Conservation (phyloP, 2,329 filamentous ascomycete genomes). For the Dactylonectria macrodidyma region DNA sequence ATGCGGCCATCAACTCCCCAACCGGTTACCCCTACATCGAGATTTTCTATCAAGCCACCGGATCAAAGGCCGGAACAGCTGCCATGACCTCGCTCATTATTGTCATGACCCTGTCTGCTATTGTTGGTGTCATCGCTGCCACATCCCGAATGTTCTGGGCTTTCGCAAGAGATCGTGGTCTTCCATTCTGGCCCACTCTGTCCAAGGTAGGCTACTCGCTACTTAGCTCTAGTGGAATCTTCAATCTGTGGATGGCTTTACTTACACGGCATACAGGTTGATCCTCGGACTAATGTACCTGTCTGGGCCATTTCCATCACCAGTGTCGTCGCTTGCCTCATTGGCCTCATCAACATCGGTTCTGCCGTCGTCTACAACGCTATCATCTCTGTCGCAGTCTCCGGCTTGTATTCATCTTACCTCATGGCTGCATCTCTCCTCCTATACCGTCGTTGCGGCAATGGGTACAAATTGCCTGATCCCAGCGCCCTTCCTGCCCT, state of each 20-base stretch:
- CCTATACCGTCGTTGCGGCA: constrained; percentile 43
- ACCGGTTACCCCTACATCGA: constrained; percentile 45
- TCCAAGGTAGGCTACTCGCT: constrained; percentile 28
- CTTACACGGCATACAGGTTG: constrained; percentile 33
- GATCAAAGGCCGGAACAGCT: constrained; percentile 36
- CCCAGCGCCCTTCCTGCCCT: constrained; percentile 37
- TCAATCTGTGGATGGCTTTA: fast-evolving
- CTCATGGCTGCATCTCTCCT: constrained; percentile 41
- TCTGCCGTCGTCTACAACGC: constrained; percentile 43
- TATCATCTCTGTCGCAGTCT: constrained; percentile 41
- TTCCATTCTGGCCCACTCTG: constrained; percentile 39
- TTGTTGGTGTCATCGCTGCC: constrained; percentile 44
- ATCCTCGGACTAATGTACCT: constrained; percentile 38
- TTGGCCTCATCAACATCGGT: constrained; percentile 43
- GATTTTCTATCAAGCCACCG: constrained; percentile 44
- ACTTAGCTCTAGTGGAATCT: not conserved
- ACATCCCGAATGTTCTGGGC: constrained; percentile 46
- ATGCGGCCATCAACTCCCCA: constrained; percentile 37
- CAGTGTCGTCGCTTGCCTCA: constrained; percentile 40
- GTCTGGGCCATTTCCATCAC: constrained; percentile 42
- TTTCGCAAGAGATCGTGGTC: constrained; percentile 39
- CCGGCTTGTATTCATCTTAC: constrained; percentile 42
- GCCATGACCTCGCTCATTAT: constrained; percentile 41
- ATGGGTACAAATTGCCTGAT: constrained; percentile 42
- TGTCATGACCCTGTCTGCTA: constrained; percentile 42